A percentile compares a stretch with the other conserved stretches of the same genome.
Evolutionary conservation across 2,329 filamentous ascomycete species (phyloP).

Genomic region (Elsinoe fawcettii): DNA sequence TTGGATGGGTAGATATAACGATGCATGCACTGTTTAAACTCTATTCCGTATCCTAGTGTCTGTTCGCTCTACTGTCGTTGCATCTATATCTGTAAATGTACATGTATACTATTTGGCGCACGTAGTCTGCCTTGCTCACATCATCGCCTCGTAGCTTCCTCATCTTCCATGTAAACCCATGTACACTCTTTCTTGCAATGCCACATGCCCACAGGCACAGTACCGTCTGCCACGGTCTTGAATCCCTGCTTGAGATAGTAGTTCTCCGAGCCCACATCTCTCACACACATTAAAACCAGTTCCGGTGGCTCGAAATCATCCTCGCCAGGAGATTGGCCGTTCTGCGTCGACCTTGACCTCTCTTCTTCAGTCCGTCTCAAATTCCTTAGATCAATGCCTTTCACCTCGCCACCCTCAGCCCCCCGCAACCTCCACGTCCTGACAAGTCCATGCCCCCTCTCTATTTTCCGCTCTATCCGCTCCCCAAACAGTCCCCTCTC

Average conservation of each 20-base stretch:
- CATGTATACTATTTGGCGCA: too few species aligned
- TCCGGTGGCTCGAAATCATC: background rate
- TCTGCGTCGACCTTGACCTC: too few species aligned
- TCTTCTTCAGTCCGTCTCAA: background rate
- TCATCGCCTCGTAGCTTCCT: background rate
- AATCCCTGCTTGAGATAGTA: background rate
- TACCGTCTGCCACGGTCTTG: background rate
- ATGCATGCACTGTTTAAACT: background rate
- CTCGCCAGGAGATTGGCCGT: background rate
- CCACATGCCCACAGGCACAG: background rate
- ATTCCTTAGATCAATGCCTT: background rate
- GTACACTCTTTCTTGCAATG: background rate
- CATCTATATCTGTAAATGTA: background rate
- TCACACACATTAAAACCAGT: background rate
- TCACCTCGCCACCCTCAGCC: background rate
- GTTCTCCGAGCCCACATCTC: background rate
- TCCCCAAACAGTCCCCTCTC: background rate
- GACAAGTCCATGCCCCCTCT: background rate
- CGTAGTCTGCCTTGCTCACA: too few species aligned
- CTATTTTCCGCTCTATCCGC: background rate
- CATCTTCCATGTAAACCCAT: constrained; percentile 5
- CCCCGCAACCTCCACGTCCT: background rate
- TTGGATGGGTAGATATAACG: background rate
- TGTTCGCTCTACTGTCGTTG: background rate
- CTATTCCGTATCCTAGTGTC: background rate